Percentiles rank a stretch among this genome's conserved stretches.
Evolutionary conservation across 2,329 filamentous ascomycete genomes (phyloP).

Genomic region (Penicillium digitatum): DNA sequence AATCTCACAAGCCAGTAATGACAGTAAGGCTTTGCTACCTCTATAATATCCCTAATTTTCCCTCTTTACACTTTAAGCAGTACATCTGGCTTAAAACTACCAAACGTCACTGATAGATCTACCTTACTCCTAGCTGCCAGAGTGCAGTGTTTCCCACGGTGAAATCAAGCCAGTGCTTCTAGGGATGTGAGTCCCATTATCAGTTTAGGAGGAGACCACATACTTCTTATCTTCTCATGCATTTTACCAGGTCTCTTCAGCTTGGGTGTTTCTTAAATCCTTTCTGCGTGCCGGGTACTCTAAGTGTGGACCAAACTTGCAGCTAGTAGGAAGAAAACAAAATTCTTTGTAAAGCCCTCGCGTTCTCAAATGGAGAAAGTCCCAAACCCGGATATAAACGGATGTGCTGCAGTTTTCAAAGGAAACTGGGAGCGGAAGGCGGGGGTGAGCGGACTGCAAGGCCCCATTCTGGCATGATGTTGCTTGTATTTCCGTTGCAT

Average conservation of each 20-base stretch:
- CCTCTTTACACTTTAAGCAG: background rate
- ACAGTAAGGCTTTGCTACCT: too few relatives aligned
- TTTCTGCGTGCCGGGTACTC: background rate
- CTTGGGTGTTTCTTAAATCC: background rate
- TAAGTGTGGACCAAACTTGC: background rate
- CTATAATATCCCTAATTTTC: background rate
- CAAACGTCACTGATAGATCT: background rate
- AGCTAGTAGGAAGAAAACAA: background rate
- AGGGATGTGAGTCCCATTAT: background rate
- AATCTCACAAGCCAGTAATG: background rate
- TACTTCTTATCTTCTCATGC: background rate
- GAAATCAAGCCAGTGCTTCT: background rate
- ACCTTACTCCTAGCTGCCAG: background rate
- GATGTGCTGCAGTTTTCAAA: background rate
- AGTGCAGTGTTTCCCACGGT: background rate
- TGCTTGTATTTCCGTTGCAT: background rate
- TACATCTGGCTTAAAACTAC: background rate
- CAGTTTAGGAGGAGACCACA: background rate
- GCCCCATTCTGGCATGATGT: background rate
- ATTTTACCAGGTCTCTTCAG: background rate
- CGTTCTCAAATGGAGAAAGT: background rate
- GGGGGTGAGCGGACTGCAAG: background rate
- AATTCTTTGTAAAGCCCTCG: background rate
- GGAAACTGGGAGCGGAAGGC: background rate
- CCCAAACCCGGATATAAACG: background rate